phyloP scores from a whole-genome alignment of 192 early-diverging fungal genomes.

The Backusella circina region DNA sequence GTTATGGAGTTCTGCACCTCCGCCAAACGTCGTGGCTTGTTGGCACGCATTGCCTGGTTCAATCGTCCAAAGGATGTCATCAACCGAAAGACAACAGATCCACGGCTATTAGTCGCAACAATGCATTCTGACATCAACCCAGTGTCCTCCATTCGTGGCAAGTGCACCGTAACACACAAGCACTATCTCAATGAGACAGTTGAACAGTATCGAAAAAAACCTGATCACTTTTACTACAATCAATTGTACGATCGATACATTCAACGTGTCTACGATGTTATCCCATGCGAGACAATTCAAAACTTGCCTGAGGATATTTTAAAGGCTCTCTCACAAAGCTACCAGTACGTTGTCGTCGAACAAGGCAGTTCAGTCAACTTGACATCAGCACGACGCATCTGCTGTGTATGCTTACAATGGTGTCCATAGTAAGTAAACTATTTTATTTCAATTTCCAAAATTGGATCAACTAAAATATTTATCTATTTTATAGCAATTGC shows the following conservation, averaged over 20 bases:
- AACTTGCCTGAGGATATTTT: slow-evolving; percentile 76
- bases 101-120: slow-evolving; percentile 73
- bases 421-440: slow-evolving; percentile 48
- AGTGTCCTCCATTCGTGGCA: slow-evolving; percentile 74
- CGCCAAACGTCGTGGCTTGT: slow-evolving; percentile 48
- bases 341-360: slow-evolving; percentile 87
- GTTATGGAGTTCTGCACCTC: slow-evolving; percentile 73
- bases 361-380: slow-evolving; percentile 75
- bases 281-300: slow-evolving; percentile 72
- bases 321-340: slow-evolving; percentile 58
- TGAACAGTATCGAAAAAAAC: slow-evolving; percentile 52
- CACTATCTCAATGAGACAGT: slow-evolving; percentile 57
- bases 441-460: slow-evolving; percentile 10
- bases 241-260: slow-evolving; percentile 92
- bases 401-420: slow-evolving; percentile 69
- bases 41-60: slow-evolving; percentile 66
- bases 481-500: slow-evolving; percentile 51
- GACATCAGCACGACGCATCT: slow-evolving; percentile 64
- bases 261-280: slow-evolving; percentile 81
- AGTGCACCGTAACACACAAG: slow-evolving; percentile 70
- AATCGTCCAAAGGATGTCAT: slow-evolving; percentile 76
- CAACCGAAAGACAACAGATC: slow-evolving; percentile 62
- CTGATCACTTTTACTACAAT: slow-evolving; percentile 83
- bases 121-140: slow-evolving; percentile 90
- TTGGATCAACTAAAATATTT: too few relatives aligned